These are phyloP conservation scores for Diaporthe capsici DNA, from an alignment of 2,329 filamentous ascomycete genomes.

Conservation along the genomic window DNA sequence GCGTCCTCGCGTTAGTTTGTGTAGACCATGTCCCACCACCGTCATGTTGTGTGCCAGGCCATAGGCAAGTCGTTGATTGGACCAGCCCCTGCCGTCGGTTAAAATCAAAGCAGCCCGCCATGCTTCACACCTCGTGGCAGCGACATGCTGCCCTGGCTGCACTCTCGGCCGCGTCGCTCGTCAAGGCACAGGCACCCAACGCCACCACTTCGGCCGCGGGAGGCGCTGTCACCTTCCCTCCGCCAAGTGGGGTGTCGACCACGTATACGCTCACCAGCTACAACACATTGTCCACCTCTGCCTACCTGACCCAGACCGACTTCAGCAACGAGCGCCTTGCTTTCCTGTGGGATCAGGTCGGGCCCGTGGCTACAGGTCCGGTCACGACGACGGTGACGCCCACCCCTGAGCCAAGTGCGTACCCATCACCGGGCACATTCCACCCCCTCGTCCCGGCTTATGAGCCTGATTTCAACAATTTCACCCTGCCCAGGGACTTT, in stretches of 20 bases:
- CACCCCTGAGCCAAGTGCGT: slow-evolving; percentile 11
- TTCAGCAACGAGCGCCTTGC: slow-evolving; percentile 32
- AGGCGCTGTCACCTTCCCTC: not conserved
- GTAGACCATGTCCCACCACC: not conserved
- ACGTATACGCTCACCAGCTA: slow-evolving; percentile 6
- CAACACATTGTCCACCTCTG: not conserved
- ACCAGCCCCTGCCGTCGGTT: slow-evolving; percentile 2
- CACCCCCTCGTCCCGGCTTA: slow-evolving; percentile 28
- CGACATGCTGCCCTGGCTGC: not conserved
- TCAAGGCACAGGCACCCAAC: not conserved
- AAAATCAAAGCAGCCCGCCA: not conserved
- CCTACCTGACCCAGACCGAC: slow-evolving; percentile 29
- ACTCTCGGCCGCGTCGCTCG: not conserved
- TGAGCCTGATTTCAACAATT: slow-evolving; percentile 19
- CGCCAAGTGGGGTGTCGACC: slow-evolving; percentile 10
- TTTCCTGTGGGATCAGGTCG: slow-evolving; percentile 33
- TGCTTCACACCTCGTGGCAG: not conserved
- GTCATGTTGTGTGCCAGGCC: slow-evolving; percentile 5
- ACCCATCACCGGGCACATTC: slow-evolving; percentile 18
- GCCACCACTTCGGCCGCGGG: not conserved
- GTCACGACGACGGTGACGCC: slow-evolving; percentile 28
- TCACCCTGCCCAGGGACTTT: slow-evolving; percentile 28
- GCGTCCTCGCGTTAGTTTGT: not conserved
- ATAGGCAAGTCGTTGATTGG: not conserved
- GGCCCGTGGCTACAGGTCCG: slow-evolving; percentile 29